Evolutionary conservation across 2,329 filamentous ascomycete genomes (phyloP).

Genomic region (Calonectria henricotiae): DNA sequence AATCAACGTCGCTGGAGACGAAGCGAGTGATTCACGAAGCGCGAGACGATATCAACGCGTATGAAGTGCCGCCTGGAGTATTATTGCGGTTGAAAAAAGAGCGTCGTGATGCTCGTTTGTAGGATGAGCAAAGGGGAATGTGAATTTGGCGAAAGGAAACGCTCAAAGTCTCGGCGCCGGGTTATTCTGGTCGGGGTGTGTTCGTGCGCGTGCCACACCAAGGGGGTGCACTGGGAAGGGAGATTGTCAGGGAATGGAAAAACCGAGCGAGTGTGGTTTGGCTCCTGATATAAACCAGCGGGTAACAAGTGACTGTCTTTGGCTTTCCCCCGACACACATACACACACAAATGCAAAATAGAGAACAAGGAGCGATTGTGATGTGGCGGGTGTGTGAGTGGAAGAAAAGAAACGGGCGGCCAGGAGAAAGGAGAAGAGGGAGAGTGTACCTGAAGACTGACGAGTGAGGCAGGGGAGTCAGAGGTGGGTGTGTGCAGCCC

Average conservation of each 20-base stretch:
- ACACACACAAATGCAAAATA: slow-evolving; percentile 13
- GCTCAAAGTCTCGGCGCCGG: slow-evolving; percentile 50
- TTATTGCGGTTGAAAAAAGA: slow-evolving; percentile 47
- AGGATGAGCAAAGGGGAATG: slow-evolving; percentile 49
- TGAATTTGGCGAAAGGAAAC: slow-evolving; percentile 49
- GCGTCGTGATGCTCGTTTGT: slow-evolving; percentile 50
- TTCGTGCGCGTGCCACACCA: slow-evolving; percentile 42
- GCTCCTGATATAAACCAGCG: slow-evolving; percentile 16
- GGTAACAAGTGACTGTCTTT: slow-evolving; percentile 37
- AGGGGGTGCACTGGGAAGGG: slow-evolving; percentile 39
- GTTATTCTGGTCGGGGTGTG: slow-evolving; percentile 45
- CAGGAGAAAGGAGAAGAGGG: slow-evolving; percentile 33
- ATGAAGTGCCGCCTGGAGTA: slow-evolving; percentile 34
- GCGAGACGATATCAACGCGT: slow-evolving; percentile 35
- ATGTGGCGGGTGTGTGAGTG: slow-evolving; percentile 30
- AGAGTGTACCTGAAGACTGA: slow-evolving; percentile 35
- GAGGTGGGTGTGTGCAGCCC: slow-evolving; percentile 32
- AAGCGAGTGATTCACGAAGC: slow-evolving; percentile 42
- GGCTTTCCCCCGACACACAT: slow-evolving; percentile 32
- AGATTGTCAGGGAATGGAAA: slow-evolving; percentile 43
- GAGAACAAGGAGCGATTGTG: slow-evolving; percentile 24
- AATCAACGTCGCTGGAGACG: slow-evolving; percentile 37
- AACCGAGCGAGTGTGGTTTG: slow-evolving; percentile 35
- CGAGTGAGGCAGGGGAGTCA: slow-evolving; percentile 45
- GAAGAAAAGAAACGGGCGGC: slow-evolving; percentile 33